Conservation (phyloP, 768 basidiomycete species). For the Tylopilus balloui region DNA sequence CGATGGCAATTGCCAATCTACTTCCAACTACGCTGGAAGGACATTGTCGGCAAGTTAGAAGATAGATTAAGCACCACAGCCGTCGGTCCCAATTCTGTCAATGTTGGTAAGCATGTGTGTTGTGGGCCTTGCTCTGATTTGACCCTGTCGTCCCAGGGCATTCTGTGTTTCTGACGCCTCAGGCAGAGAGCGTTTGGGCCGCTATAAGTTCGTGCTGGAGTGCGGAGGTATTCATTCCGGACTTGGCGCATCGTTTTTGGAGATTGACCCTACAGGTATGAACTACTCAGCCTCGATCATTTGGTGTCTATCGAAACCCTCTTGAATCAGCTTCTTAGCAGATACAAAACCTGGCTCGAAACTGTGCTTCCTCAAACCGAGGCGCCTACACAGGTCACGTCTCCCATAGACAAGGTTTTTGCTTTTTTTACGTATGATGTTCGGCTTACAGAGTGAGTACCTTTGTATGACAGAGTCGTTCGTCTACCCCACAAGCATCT, state of each 20-base stretch:
- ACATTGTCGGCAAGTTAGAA: slow-evolving; percentile 77
- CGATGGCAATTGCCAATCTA: slow-evolving; percentile 97
- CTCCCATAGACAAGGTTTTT: slow-evolving; percentile 37
- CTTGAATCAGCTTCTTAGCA: slow-evolving; percentile 61
- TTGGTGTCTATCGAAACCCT: slow-evolving; percentile 3
- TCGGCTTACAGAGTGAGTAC: neutral
- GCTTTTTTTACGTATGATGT: slow-evolving; percentile 2
- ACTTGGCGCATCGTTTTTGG: slow-evolving; percentile 86
- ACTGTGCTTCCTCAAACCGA: slow-evolving; percentile 45
- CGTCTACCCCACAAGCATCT: slow-evolving; percentile 48
- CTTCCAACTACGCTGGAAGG: slow-evolving; percentile 96
- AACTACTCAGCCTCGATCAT: neutral
- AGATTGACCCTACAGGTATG: slow-evolving; percentile 80
- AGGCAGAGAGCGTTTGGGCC: slow-evolving; percentile 64
- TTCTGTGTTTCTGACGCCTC: slow-evolving; percentile 50
- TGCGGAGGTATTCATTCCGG: slow-evolving; percentile 77
- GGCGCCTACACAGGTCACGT: slow-evolving; percentile 29
- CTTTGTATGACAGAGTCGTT: slow-evolving; percentile 37
- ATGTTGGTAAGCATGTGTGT: slow-evolving; percentile 37
- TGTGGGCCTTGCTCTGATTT: neutral
- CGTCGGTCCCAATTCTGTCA: slow-evolving; percentile 35
- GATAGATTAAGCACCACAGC: slow-evolving; percentile 46
- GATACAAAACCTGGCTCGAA: slow-evolving; percentile 79
- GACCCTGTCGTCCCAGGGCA: slow-evolving; percentile 16
- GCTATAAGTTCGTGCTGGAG: slow-evolving; percentile 84